Conservation (phyloP, 2,329 filamentous ascomycete species). For the Capronia coronata region DNA sequence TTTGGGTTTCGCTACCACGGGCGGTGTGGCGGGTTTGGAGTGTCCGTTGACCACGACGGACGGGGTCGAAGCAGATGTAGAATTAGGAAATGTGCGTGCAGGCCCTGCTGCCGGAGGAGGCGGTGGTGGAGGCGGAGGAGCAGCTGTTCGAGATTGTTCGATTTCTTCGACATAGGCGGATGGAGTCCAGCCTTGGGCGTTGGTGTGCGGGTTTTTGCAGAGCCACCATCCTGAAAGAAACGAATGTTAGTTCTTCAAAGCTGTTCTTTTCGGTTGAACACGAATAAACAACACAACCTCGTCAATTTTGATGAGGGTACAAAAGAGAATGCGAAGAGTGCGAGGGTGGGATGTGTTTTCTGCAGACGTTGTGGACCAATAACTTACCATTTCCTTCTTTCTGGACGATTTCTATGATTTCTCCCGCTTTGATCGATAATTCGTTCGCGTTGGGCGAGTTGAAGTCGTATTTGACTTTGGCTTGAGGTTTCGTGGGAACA, state of each 20-base stretch:
- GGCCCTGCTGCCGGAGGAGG: constrained; percentile 44
- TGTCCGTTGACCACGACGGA: constrained; percentile 36
- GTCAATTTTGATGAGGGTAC: too few relatives aligned
- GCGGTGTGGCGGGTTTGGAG: not conserved
- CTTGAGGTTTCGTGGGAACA: constrained; percentile 63
- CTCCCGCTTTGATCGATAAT: constrained; percentile 69
- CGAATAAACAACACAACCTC: too few relatives aligned
- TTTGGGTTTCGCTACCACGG: constrained; percentile 3
- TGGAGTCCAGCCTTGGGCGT: constrained; percentile 85
- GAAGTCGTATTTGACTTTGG: constrained; percentile 91
- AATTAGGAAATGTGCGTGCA: constrained; percentile 49
- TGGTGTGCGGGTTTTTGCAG: constrained; percentile 62
- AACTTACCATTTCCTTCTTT: constrained; percentile 87
- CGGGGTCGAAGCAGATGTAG: too few relatives aligned
- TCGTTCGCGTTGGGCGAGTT: constrained; percentile 77
- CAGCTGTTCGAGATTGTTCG: constrained; percentile 53
- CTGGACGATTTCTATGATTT: constrained; percentile 81
- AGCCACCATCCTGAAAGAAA: constrained; percentile 78
- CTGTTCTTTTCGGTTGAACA: too few relatives aligned
- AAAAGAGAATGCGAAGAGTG: too few relatives aligned
- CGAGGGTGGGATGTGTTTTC: too few relatives aligned
- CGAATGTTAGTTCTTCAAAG: constrained; percentile 7
- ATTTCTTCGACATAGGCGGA: constrained; percentile 86
- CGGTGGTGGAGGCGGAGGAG: constrained; percentile 54
- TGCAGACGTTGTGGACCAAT: too few relatives aligned